Conservation (phyloP, 192 early-diverging fungal genomes). For the Phlyctochytrium planicorne region DNA sequence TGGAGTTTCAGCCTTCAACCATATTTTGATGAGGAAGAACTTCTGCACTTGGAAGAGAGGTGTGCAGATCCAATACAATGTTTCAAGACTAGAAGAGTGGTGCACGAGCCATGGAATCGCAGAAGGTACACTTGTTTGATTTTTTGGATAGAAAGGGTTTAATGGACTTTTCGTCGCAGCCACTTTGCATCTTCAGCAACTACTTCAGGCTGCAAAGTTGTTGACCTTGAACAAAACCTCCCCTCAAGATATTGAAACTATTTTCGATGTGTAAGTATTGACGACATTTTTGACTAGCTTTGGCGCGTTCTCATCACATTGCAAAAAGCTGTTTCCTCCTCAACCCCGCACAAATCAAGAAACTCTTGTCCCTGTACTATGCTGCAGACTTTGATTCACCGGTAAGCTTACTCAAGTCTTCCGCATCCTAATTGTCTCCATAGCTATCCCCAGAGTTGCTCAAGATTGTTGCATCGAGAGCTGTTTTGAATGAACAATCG, state of each 20-base stretch:
- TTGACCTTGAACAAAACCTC: conserved; percentile 91
- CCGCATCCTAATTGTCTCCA: conserved; percentile 4
- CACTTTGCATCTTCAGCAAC: conserved; percentile 84
- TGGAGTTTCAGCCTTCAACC: conserved; percentile 94
- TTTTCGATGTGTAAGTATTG: conserved; percentile 80
- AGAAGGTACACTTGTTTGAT: conserved; percentile 62
- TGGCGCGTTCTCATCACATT: background rate
- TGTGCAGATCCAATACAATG: conserved; percentile 97
- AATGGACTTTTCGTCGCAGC: conserved; percentile 33
- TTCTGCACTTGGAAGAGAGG: conserved; percentile 99
- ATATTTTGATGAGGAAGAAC: conserved; percentile 96
- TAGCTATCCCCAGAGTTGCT: conserved; percentile 85
- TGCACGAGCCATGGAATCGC: conserved; percentile 93
- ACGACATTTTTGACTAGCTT: background rate
- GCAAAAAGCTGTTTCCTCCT: conserved; percentile 87
- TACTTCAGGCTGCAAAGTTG: conserved; percentile 96
- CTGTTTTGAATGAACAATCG: conserved; percentile 81
- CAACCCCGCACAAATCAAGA: conserved; percentile 96
- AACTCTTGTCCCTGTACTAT: conserved; percentile 93
- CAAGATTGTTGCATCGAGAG: conserved; percentile 83
- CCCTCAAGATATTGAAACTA: conserved; percentile 91
- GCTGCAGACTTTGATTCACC: conserved; percentile 95
- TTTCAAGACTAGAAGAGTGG: conserved; percentile 97
- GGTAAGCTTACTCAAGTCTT: conserved; percentile 31
- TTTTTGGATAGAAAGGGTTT: background rate